A percentile compares a stretch with the other conserved stretches of the same genome.
Evolutionary conservation across 2,329 filamentous ascomycete genomes (phyloP).

Genomic region (Ceratocystis albifundus): DNA sequence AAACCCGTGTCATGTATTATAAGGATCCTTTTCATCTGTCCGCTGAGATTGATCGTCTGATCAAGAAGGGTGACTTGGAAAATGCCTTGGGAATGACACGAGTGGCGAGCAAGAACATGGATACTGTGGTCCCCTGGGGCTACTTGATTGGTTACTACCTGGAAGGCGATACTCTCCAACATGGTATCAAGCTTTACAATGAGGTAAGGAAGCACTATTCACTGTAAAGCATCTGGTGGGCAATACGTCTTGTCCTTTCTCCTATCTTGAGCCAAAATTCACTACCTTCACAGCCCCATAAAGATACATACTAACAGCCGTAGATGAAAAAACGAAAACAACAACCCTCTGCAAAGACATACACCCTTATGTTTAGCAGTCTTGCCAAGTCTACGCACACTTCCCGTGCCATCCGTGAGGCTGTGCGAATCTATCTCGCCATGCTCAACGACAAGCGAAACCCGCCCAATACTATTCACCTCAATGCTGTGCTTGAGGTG

Average conservation of each 20-base stretch:
- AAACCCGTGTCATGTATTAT: conserved; percentile 34
- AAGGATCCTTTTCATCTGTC: conserved; percentile 63
- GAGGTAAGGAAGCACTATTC: conserved; percentile 48
- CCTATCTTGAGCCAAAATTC: background rate
- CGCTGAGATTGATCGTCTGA: conserved; percentile 49
- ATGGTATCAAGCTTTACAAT: conserved; percentile 74
- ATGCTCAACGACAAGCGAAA: conserved; percentile 55
- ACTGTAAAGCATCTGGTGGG: background rate
- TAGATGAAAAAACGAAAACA: conserved; percentile 93
- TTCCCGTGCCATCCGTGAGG: conserved; percentile 52
- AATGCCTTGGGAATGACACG: conserved; percentile 59
- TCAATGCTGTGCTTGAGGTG: conserved; percentile 77
- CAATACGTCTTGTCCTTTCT: background rate
- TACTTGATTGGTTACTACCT: conserved; percentile 64
- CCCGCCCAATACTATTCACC: conserved; percentile 65
- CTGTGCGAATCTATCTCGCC: conserved; percentile 63
- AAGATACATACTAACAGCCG: conserved; percentile 23
- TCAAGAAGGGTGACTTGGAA: conserved; percentile 48
- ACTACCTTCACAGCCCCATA: conserved; percentile 17
- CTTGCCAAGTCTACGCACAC: conserved; percentile 50
- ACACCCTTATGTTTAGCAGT: conserved; percentile 70
- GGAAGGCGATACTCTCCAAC: conserved; percentile 45
- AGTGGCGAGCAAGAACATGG: conserved; percentile 51
- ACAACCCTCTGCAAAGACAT: conserved; percentile 69
- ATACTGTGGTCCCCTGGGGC: conserved; percentile 77